phyloP scores from a whole-genome alignment of 1,139 yeast species.

The Yamadazyma kanchanaburiensis region DNA sequence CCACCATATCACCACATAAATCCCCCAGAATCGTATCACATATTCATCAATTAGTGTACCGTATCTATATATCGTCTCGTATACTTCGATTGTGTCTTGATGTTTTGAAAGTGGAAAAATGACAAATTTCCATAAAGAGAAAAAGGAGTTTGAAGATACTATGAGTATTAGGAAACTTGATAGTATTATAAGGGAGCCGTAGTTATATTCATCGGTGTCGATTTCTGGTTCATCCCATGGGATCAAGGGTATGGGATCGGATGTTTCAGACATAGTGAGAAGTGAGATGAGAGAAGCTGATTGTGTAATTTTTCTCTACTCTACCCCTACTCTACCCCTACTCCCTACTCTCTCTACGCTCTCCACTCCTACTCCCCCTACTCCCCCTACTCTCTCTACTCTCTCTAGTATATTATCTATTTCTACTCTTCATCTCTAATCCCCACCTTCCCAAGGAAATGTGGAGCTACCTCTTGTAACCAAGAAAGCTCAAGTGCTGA shows the following conservation, averaged over 20 bases:
- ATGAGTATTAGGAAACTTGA: no score
- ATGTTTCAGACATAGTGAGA: no score
- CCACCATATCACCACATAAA: constrained; percentile 66
- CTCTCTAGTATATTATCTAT: no score
- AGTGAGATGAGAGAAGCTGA: no score
- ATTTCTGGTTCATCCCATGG: constrained; percentile 13
- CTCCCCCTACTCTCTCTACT: no score
- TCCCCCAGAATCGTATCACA: constrained; percentile 48
- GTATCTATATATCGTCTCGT: constrained; percentile 11
- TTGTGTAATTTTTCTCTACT: no score
- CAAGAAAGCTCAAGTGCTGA: constrained; percentile 81
- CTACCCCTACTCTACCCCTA: no score
- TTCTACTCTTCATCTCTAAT: no score
- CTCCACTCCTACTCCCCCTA: no score
- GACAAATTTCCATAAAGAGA: constrained; percentile 43
- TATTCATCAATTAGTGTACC: constrained; percentile 39
- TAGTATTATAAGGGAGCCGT: no score
- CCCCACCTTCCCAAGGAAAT: constrained; percentile 55
- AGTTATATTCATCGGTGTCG: no score
- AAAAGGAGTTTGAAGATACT: constrained; percentile 40
- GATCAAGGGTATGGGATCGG: constrained; percentile 15
- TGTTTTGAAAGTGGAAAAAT: constrained; percentile 25
- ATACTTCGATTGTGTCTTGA: constrained; percentile 10
- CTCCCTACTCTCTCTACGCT: no score
- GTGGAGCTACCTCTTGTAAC: constrained; percentile 84